These are phyloP conservation scores for Xylaria sp. DNA, from an alignment of 495 filamentous ascomycete species.

Conservation along the genomic window DNA sequence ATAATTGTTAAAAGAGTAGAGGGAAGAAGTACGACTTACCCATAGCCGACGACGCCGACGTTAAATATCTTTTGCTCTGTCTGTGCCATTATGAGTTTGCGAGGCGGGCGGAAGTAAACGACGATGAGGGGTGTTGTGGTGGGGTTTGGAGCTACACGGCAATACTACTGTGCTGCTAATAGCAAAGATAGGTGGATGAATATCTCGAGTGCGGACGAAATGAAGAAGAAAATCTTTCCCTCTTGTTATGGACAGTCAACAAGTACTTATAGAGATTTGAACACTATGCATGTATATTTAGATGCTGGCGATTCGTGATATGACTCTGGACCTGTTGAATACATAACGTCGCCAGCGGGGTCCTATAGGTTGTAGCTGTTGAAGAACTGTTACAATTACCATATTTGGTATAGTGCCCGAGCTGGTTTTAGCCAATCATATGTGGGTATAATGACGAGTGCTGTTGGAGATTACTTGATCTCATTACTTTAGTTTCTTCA, in stretches of 20 bases:
- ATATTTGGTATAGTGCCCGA: constrained; percentile 10
- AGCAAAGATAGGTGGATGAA: neutral
- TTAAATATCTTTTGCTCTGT: constrained; percentile 47
- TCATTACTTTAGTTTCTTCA: too few relatives aligned
- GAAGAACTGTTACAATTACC: constrained; percentile 25
- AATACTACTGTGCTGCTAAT: neutral
- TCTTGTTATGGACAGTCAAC: neutral
- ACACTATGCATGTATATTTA: neutral
- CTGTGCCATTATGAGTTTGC: constrained; percentile 30
- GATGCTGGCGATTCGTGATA: constrained; percentile 1
- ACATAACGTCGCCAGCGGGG: neutral
- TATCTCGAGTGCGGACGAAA: neutral
- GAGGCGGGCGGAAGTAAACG: neutral
- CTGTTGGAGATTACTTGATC: too few relatives aligned
- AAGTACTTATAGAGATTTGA: neutral
- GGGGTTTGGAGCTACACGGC: neutral
- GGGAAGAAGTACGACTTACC: constrained; percentile 43
- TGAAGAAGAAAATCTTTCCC: neutral
- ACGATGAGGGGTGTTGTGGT: constrained; percentile 6
- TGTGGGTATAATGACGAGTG: neutral
- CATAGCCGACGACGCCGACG: constrained; percentile 62
- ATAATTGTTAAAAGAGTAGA: too few relatives aligned
- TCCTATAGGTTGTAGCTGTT: too few relatives aligned
- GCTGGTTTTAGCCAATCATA: neutral
- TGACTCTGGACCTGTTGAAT: neutral